phyloP scores from a whole-genome alignment of 2,329 filamentous ascomycete species.

The Venturia pyrina region DNA sequence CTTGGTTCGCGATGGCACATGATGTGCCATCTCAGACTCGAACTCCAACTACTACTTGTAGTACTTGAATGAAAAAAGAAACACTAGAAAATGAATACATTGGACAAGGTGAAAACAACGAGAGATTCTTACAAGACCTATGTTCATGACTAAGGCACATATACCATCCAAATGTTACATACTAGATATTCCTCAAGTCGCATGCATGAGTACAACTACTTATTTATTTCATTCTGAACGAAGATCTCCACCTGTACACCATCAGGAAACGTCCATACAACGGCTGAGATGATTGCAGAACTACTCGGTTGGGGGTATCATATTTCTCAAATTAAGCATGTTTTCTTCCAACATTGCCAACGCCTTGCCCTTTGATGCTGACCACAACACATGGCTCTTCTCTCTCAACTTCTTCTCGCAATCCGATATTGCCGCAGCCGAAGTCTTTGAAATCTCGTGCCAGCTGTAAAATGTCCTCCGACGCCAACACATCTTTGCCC shows the following conservation, averaged over 20 bases:
- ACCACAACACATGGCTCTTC: slow-evolving; percentile 61
- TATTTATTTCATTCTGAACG: no score
- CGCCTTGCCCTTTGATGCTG: slow-evolving; percentile 83
- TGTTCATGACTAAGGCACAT: no score
- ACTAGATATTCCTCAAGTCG: no score
- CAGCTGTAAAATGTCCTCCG: slow-evolving; percentile 68
- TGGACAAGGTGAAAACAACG: no score
- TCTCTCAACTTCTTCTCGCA: slow-evolving; percentile 61
- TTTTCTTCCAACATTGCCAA: slow-evolving; percentile 92
- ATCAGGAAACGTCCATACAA: no score
- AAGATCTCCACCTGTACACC: no score
- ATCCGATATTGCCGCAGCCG: slow-evolving; percentile 81
- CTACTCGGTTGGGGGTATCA: not conserved
- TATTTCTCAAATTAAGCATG: slow-evolving; percentile 39
- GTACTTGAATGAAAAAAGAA: no score
- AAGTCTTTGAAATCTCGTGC: slow-evolving; percentile 82
- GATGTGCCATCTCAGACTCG: not conserved
- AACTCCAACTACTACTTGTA: no score
- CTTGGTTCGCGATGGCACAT: not conserved
- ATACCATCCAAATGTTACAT: no score
- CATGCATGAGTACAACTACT: no score
- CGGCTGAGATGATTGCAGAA: not conserved
- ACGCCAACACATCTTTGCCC: slow-evolving; percentile 70
- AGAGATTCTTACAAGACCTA: no score
- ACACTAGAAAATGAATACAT: no score